Base-by-base conservation (phyloP, 1,284 basidiomycete species). In the Leccinum pachyderme region DNA sequence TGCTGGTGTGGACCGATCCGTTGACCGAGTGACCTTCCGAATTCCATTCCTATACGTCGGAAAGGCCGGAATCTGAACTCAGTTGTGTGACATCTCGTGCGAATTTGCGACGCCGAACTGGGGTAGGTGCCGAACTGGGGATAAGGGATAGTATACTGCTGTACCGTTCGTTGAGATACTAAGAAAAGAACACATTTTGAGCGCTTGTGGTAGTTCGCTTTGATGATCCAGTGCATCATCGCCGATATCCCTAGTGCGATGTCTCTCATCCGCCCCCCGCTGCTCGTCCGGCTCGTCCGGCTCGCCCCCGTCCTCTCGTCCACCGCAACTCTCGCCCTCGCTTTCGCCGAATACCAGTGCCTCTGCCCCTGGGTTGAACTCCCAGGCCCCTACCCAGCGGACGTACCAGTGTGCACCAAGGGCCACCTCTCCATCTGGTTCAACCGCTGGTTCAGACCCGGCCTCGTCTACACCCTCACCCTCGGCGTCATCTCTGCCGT, bases 391-490 rank as follows among this genome's bases (percentile, higher is more conserved):
- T 7, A 0, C 46, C 18, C 18, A 41, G 18, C 32, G 41, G 24
- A 22, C 41, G 12, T 8, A 12, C n/a, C n/a, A 43, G 22, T 13
- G 22, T 24, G n/a, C n/a, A n/a, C n/a, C 41, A 24, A 24, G 7
- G 22, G 8, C 22, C 31, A 43, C 45, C n/a, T 49, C 47, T 7
- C 43, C 9, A 7, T 7, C 8, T 60, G 58, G 58, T 56, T 56
- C 18, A 22, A 51, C 22, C 31, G 41, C 25, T 59, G 59, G 53
- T 60, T 56, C 43, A 52, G 15, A 35, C 47, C 46, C 25, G 41
- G 12, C n/a, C 31, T 41, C 7, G 32, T 27, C 5, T 25, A 45
- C 7, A 45, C 35, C 7, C 39, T 56, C 25, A 13, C 51, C 28
- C 29, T 56, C 3, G 44, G 45, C n/a, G 2, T 49, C 22, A 13